A percentile compares a stretch with the other conserved stretches of the same genome.
Evolutionary conservation across 1,284 basidiomycete species (phyloP).

Genomic region (Boletus smithii): DNA sequence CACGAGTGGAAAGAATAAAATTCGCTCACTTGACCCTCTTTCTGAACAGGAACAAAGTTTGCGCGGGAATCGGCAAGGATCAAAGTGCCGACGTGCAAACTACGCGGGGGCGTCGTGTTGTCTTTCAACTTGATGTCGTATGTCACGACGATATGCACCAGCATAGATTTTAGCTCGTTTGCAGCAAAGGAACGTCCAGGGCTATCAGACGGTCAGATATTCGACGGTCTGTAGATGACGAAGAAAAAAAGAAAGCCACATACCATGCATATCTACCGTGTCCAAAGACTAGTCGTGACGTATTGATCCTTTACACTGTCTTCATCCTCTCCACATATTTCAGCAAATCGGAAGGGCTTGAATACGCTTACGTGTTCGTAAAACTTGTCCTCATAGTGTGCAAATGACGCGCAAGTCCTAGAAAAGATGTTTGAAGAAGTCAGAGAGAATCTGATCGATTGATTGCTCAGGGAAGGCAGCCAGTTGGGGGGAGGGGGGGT

Average conservation of each 20-base stretch:
- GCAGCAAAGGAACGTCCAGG: background rate
- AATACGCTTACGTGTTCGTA: constrained; percentile 29
- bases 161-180: background rate
- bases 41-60: too few species aligned
- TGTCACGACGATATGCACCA: background rate
- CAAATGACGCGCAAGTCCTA: too few species aligned
- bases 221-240: background rate
- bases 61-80: background rate
- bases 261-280: background rate
- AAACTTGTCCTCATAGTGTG: constrained; percentile 27
- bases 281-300: background rate
- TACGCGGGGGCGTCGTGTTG: background rate
- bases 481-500: too few species aligned
- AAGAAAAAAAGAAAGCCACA: background rate
- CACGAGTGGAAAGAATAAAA: too few species aligned
- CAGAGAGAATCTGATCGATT: too few species aligned
- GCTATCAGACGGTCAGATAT: background rate
- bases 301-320: background rate
- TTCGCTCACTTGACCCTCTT: too few species aligned
- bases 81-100: background rate
- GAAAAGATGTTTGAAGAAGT: too few species aligned
- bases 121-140: background rate
- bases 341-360: constrained; percentile 32
- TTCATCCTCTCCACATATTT: constrained; percentile 16
- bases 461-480: too few species aligned